Evolutionary conservation across 345 rosid genomes (phyloP), one percentile per base, ranked within the genome.

Genomic region (Pistacia integerrima): DNA sequence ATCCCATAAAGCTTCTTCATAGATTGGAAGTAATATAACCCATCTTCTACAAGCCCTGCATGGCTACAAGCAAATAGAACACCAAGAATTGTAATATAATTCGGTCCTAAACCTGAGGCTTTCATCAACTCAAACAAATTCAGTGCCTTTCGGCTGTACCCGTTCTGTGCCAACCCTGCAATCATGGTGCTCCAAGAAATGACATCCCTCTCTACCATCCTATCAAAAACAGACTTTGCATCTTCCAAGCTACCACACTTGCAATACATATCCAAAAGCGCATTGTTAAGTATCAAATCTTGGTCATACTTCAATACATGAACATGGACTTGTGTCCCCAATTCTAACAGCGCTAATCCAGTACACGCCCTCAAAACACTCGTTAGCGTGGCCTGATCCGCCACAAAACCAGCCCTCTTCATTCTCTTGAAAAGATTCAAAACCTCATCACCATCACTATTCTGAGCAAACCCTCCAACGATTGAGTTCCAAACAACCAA

Each of bases 181-280:
- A 92, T 89, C 93, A 92, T 87, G 20, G 94, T 92, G 81, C 97
- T 92, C 93, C 94, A 90, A 51, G 97, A 84, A 69, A 92, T 81
- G 64, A 92, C 94, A 80, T 90, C 93, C 82, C 77, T 90, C 69
- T 82, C 85, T 35, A 61, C 75, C 93, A 88, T 88, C 61, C 85
- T 66, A 46, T 5, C 52, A 52, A 91, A 91, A 73, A 91, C 67
- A 41, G 51, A 35, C 2, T 76, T 74, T 38, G 92, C 93, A 87
- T 90, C 95, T 17, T 87, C 90, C 79, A 88, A 82, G 69, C 92
- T 76, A 33, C 96, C 93, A 76, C 90, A 91, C 59, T 89, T 91
- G 79, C 96, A 89, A 59, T 89, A 91, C 96, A 89, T 91, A 79
- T 91, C 96, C 36, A 91, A 72, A 2, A 91, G 92, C 5, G 95